Evolutionary conservation across 805 yeast genomes (phyloP).

Genomic region (Diddensiella santjacobensis): DNA sequence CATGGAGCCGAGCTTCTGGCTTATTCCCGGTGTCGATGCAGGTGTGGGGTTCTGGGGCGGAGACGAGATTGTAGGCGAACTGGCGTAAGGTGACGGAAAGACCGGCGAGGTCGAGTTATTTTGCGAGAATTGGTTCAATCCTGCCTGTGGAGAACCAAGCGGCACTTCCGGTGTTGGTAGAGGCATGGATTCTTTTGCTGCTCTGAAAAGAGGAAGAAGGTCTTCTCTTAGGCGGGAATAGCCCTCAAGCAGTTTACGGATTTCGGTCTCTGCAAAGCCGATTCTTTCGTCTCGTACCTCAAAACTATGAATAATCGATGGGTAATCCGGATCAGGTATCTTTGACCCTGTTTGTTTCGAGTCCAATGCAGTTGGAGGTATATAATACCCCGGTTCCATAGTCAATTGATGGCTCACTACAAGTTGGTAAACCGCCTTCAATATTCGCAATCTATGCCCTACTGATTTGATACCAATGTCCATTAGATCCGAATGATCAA

Average conservation of each 20-base stretch:
- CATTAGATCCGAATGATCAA: constrained; percentile 64
- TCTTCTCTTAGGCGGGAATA: constrained; percentile 59
- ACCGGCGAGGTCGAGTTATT: constrained; percentile 11
- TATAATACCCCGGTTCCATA: constrained; percentile 27
- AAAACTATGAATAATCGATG: constrained; percentile 18
- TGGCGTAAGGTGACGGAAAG: constrained; percentile 10
- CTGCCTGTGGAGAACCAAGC: constrained; percentile 29
- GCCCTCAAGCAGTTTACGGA: constrained; percentile 48
- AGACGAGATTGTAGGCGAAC: constrained; percentile 16
- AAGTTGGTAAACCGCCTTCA: constrained; percentile 56
- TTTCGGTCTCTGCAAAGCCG: constrained; percentile 32
- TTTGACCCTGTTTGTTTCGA: background rate
- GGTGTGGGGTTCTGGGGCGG: constrained; percentile 13
- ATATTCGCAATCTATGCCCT: constrained; percentile 54
- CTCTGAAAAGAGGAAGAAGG: constrained; percentile 57
- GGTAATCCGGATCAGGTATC: constrained; percentile 1
- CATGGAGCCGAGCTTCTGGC: background rate
- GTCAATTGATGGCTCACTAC: constrained; percentile 27
- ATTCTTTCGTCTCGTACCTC: constrained; percentile 33
- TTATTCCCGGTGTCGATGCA: constrained; percentile 1
- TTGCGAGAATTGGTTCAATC: constrained; percentile 5
- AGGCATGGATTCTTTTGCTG: constrained; percentile 60
- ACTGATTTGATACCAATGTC: constrained; percentile 64
- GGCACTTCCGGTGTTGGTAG: constrained; percentile 54
- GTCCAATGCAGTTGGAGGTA: constrained; percentile 33